Percentiles rank a stretch among this genome's conserved stretches.
Evolutionary conservation across 176 grass and related monocot genomes (phyloP).

Genomic region (Olyra latifolia): DNA sequence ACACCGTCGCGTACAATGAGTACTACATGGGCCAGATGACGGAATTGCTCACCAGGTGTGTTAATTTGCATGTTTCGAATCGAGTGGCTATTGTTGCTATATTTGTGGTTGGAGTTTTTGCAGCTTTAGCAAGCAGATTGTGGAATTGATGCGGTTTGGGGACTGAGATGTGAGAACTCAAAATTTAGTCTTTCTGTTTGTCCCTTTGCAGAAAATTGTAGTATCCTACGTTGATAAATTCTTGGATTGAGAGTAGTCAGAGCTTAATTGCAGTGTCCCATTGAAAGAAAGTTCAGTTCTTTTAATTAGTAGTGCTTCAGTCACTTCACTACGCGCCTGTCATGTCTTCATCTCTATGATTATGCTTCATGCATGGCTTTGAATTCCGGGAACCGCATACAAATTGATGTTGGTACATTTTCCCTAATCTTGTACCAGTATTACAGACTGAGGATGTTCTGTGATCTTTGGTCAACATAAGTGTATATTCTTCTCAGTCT

Average conservation of each 20-base stretch:
- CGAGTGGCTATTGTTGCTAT: background rate
- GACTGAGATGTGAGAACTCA: background rate
- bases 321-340: no score
- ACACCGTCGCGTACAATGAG: constrained; percentile 77
- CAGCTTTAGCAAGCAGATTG: background rate
- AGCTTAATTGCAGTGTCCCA: background rate
- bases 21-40: constrained; percentile 87
- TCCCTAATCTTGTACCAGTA: background rate
- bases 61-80: constrained; percentile 4
- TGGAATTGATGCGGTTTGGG: constrained; percentile 10
- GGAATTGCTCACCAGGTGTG: constrained; percentile 78
- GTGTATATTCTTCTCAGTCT: background rate
- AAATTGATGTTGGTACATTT: background rate
- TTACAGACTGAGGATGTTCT: background rate
- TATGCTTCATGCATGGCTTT: background rate
- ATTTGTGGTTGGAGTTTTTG: constrained; percentile 5
- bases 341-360: background rate
- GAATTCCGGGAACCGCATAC: background rate
- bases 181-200: background rate
- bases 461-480: background rate
- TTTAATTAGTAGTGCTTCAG: background rate
- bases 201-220: constrained; percentile 10
- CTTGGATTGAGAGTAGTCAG: background rate
- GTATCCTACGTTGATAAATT: background rate
- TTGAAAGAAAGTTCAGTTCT: background rate